Conservation (phyloP, 2,329 filamentous ascomycete species). For the Ophiocordyceps polyrhachis-furcata region DNA sequence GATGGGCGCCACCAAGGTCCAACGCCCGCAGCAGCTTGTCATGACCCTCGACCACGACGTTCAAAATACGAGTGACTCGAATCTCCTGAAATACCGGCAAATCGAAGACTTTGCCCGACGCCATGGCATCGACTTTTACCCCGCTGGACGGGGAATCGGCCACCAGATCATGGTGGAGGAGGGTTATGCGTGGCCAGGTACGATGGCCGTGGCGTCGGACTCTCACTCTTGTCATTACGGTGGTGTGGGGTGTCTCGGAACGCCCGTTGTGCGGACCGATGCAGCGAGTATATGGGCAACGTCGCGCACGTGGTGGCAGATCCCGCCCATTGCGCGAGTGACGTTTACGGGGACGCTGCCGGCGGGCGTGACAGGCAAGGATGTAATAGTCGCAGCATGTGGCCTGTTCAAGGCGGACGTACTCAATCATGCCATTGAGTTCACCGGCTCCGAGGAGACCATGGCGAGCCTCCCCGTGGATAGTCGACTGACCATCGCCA, state of each 20-base stretch:
- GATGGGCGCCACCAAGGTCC: slow-evolving; percentile 55
- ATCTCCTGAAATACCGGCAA: slow-evolving; percentile 63
- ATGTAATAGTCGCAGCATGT: slow-evolving; percentile 80
- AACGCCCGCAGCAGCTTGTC: slow-evolving; percentile 55
- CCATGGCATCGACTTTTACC: slow-evolving; percentile 63
- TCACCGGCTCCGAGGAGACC: slow-evolving; percentile 63
- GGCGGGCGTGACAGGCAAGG: slow-evolving; percentile 72
- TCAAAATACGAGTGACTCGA: slow-evolving; percentile 60
- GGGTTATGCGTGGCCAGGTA: slow-evolving; percentile 67
- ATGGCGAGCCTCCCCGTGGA: slow-evolving; percentile 55
- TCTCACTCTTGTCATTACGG: slow-evolving; percentile 73
- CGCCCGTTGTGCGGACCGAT: slow-evolving; percentile 71
- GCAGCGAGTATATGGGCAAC: slow-evolving; percentile 77
- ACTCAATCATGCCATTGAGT: slow-evolving; percentile 80
- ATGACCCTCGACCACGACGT: slow-evolving; percentile 81
- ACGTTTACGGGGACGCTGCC: slow-evolving; percentile 60
- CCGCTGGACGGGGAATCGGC: slow-evolving; percentile 63
- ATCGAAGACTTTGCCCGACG: slow-evolving; percentile 68
- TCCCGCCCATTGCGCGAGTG: slow-evolving; percentile 68
- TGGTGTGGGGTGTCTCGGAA: slow-evolving; percentile 58
- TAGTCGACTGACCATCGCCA: slow-evolving; percentile 52
- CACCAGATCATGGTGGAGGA: slow-evolving; percentile 80
- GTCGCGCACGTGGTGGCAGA: slow-evolving; percentile 69
- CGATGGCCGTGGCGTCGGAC: slow-evolving; percentile 61
- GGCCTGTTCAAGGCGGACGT: slow-evolving; percentile 78